Evolutionary conservation across 108 stramenopile genomes (phyloP), one percentile per base, ranked within the genome.

Genomic region (Conticribra weissflogii): DNA sequence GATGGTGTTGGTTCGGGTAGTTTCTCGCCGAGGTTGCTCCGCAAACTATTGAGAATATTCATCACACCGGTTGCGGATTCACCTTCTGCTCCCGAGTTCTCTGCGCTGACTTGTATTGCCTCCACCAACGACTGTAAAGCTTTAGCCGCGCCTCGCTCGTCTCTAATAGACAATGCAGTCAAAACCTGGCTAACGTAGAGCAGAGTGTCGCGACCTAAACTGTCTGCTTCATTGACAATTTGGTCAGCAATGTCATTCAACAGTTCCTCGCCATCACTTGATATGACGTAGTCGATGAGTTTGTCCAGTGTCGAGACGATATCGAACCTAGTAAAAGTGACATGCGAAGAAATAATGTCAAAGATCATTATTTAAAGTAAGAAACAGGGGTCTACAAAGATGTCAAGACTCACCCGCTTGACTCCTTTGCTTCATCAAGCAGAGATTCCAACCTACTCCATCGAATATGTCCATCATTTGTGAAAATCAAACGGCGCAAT

Each of bases 401-500:
- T 9, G 36, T 9, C 5, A 9, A 12, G 12, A 41, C 36, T 41
- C 36, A 41, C 8, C 86, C 89, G 31, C 66, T 67, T 0, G 90
- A 86, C 47, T 68, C 81, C 54, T 86, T 86, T 25, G 96, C 96
- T 76, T 95, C 85, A 33, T 89, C 86, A 9, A 97, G 61, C 27
- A 98, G 72, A 55, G 92, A 83, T 73, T 98, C 97, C 15, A 98
- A 59, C 27, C 97, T 83, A 68, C 84, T 85, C 95, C 95, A 96
- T 61, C 95, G 76, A n/a, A 94, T 83, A 53, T 65, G 66, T 16
- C 93, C 93, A 51, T 94, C 91, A 21, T 66, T 69, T 49, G 92
- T 95, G 7, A 98, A 80, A 31, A 91, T 90, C 9, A 95, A 72
- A 21, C 91, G 81, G 22, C 85, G 79, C 12, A 92, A 72, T 33